These are phyloP conservation scores for Fusarium neocosmosporiellum DNA, from an alignment of 2,329 filamentous ascomycete genomes.

Conservation along the genomic window DNA sequence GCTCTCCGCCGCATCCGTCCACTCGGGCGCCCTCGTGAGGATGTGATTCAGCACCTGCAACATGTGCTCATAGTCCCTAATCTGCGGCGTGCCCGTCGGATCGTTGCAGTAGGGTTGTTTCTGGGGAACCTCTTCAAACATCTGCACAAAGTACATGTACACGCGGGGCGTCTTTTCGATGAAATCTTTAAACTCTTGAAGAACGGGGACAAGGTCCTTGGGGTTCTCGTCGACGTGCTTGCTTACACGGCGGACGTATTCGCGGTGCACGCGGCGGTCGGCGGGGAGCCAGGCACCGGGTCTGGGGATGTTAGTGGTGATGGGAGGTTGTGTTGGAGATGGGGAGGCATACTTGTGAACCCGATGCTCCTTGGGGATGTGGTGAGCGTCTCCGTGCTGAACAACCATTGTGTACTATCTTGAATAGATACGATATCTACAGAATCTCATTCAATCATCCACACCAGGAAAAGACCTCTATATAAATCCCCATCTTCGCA, in stretches of 20 bases:
- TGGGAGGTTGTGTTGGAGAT: neutral
- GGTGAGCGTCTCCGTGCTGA: slow-evolving; percentile 62
- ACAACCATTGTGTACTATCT: slow-evolving; percentile 54
- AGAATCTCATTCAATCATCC: neutral
- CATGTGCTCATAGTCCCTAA: slow-evolving; percentile 75
- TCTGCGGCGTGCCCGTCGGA: slow-evolving; percentile 70
- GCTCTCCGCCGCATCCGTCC: slow-evolving; percentile 62
- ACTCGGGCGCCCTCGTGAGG: slow-evolving; percentile 61
- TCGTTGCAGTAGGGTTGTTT: slow-evolving; percentile 70
- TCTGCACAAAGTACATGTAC: slow-evolving; percentile 73
- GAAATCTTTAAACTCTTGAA: slow-evolving; percentile 72
- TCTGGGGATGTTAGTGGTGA: slow-evolving; percentile 45
- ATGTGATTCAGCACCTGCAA: slow-evolving; percentile 73
- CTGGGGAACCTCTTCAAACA: slow-evolving; percentile 75
- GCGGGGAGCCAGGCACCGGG: slow-evolving; percentile 71
- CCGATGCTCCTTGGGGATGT: slow-evolving; percentile 62
- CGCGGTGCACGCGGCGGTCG: slow-evolving; percentile 70
- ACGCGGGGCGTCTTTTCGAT: slow-evolving; percentile 73
- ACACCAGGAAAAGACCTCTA: neutral
- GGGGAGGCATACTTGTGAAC: slow-evolving; percentile 55
- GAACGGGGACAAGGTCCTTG: slow-evolving; percentile 66
- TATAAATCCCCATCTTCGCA: neutral
- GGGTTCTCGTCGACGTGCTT: slow-evolving; percentile 64
- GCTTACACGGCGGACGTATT: slow-evolving; percentile 70
- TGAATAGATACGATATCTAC: neutral